phyloP scores from a whole-genome alignment of 1,284 basidiomycete species.

The Sporisorium exsertum region DNA sequence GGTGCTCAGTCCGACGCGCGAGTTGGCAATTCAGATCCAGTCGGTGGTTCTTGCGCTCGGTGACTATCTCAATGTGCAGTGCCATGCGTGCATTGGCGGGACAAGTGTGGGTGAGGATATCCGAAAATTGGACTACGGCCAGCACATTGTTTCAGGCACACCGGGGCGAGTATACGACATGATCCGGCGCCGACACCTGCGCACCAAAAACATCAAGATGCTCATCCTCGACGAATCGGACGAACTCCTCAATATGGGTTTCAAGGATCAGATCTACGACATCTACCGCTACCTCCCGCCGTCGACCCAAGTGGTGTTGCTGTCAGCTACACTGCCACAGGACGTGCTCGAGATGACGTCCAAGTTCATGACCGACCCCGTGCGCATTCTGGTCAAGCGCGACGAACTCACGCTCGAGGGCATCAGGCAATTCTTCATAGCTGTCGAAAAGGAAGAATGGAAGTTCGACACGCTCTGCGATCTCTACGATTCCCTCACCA shows the following conservation, averaged over 20 bases:
- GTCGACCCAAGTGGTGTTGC: constrained; percentile 94
- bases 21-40: constrained; percentile 85
- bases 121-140: constrained; percentile 95
- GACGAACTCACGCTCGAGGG: constrained; percentile 99
- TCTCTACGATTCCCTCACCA: constrained; percentile 94
- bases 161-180: constrained; percentile 99
- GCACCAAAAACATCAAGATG: constrained; percentile 99
- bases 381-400: constrained; percentile 98
- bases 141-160: constrained; percentile 96
- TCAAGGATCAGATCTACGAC: constrained; percentile 99
- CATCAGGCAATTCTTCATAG: constrained; percentile 99
- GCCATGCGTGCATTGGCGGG: constrained; percentile 98
- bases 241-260: constrained; percentile 96
- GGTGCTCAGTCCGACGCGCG: constrained; percentile 81
- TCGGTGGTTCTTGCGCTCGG: constrained; percentile 96
- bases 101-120: constrained; percentile 98
- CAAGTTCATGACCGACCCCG: constrained; percentile 99
- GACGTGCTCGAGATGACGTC: constrained; percentile 99
- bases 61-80: constrained; percentile 99
- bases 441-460: constrained; percentile 99
- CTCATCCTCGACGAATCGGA: constrained; percentile 98
- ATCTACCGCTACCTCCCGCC: constrained; percentile 98
- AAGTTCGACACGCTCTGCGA: constrained; percentile 99
- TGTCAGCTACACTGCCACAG: constrained; percentile 94
- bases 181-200: constrained; percentile 92